Base-by-base conservation (phyloP, 2,329 filamentous ascomycete species). In the Sporothrix brunneoviolacea region DNA sequence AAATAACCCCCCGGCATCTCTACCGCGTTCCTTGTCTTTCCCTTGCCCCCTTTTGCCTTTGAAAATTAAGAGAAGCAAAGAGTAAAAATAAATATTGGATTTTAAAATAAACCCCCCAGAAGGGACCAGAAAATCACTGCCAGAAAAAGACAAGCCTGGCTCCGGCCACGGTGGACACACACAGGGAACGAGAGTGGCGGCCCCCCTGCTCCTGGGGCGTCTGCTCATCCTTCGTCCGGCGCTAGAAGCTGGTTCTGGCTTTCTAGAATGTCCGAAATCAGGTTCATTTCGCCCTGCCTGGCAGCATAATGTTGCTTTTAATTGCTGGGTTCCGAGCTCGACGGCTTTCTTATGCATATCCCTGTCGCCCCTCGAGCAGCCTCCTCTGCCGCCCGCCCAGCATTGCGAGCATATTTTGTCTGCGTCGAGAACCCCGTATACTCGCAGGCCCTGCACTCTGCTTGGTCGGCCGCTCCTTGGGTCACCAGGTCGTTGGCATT, bases 251-350 rank as follows among this genome's bases (percentile, higher is more conserved):
- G 59, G 4, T 18, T 60, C 57, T 60, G 52, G 56, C 57, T 59
- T 68, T 70, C 65, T 65, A 65, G 65, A 68, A 68, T 57, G 58
- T 35, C 44, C 21, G 24, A 32, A 36, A 39, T 38, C 35, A 38
- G 16, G 30, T 21, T 50, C 39, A 62, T 59, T 57, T 60, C 57
- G 55, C 53, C 56, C 56, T 54, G 41, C 10, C 48, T 21, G 54
- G 58, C 58, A 66, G 71, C 71, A 74, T 74, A 72, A 72, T 61
- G 63, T 60, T 61, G 58, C 61, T 65, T 72, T 71, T 73, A 69
- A 73, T 74, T 73, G 61, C 70, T 64, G 66, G 67, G 69, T 68
- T 65, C 59, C 63, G 61, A 68, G 65, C 69, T 70, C 70, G 66
- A 60, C 61, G 63, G 68, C 67, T 68, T 60, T 59, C 69, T 74